These are phyloP conservation scores for Alternaria brassicicola DNA, from an alignment of 2,329 filamentous ascomycete species.

Conservation along the genomic window DNA sequence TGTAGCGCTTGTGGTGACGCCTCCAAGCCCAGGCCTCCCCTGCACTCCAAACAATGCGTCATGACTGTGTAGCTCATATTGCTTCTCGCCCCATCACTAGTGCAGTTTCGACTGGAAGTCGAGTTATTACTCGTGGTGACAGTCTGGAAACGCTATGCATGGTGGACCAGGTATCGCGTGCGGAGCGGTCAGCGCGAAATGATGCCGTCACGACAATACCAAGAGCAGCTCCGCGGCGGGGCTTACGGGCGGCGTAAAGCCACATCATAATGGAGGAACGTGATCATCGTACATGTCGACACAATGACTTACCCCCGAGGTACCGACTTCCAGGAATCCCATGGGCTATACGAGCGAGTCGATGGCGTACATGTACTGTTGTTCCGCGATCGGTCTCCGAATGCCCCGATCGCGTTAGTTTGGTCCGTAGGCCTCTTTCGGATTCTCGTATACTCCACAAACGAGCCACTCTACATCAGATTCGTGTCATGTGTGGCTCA, in stretches of 20 bases:
- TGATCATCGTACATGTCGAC: neutral
- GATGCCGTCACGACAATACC: neutral
- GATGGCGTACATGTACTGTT: neutral
- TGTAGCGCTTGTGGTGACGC: slow-evolving; percentile 1
- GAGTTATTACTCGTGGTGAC: neutral
- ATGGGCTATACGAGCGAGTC: neutral
- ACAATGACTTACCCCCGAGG: neutral
- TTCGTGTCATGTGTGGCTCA: neutral
- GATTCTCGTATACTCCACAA: neutral
- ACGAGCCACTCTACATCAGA: neutral
- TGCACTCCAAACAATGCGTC: slow-evolving; percentile 3
- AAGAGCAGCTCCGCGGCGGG: slow-evolving; percentile 1
- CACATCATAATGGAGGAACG: neutral
- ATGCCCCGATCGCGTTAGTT: neutral
- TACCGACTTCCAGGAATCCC: neutral
- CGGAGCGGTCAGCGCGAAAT: neutral
- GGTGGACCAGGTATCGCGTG: neutral
- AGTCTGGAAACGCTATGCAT: neutral
- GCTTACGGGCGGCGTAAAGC: neutral
- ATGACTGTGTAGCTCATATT: neutral
- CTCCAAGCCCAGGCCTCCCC: neutral
- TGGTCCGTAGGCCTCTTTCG: neutral
- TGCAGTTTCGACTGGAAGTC: neutral
- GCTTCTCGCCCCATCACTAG: neutral
- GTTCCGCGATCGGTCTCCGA: neutral